A percentile compares a stretch with the other conserved stretches of the same genome.
Evolutionary conservation across 2,329 filamentous ascomycete species (phyloP).

Genomic region (Stachybotrys elegans): DNA sequence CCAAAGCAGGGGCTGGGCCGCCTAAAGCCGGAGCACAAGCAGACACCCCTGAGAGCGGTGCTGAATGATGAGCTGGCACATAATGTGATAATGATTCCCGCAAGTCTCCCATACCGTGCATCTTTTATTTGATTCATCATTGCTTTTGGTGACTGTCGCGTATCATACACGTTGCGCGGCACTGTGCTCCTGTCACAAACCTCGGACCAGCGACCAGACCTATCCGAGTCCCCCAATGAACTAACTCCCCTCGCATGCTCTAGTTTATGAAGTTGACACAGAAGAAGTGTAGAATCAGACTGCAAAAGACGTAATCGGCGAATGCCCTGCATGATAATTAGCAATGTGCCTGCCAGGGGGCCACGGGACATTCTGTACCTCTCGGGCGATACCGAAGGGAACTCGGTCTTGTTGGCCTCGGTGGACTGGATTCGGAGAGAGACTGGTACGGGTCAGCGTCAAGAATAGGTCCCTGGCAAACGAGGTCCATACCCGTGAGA

Average conservation of each 20-base stretch:
- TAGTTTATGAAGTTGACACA: conserved; percentile 99
- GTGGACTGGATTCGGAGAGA: conserved; percentile 90
- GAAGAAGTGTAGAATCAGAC: conserved; percentile 95
- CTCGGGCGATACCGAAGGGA: conserved; percentile 72
- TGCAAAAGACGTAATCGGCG: conserved; percentile 92
- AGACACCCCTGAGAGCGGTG: conserved; percentile 15
- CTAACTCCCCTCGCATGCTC: conserved; percentile 13
- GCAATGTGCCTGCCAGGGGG: no score
- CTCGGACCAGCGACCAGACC: background rate
- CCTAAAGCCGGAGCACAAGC: conserved; percentile 34
- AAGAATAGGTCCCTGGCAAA: background rate
- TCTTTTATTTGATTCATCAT: background rate
- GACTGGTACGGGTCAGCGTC: conserved; percentile 31
- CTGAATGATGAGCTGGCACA: no score
- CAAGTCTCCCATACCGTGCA: conserved; percentile 4
- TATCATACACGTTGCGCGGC: conserved; percentile 2
- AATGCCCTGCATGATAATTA: conserved; percentile 81
- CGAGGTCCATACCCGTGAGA: conserved; percentile 65
- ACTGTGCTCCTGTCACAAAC: no score
- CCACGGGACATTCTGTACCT: conserved; percentile 45
- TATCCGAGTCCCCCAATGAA: background rate
- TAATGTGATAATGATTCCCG: conserved; percentile 25
- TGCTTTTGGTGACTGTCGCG: background rate
- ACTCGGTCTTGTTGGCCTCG: conserved; percentile 72
- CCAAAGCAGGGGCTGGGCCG: conserved; percentile 45